Base-by-base conservation (phyloP, 805 yeast species). In the Kodamaea leandrae region DNA sequence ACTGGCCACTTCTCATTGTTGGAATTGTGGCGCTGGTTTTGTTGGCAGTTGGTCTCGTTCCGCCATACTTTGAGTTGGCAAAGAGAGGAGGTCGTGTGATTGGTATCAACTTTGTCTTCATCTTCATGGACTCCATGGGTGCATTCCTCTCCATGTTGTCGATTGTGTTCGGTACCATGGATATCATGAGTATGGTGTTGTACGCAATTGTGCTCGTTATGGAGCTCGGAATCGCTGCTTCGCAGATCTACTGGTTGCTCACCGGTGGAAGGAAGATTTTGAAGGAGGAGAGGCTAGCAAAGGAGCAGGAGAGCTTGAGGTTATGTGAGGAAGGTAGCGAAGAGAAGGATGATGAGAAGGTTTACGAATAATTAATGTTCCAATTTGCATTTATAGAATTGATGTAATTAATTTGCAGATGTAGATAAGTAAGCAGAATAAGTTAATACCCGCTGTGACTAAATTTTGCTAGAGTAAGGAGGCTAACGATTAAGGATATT, bases 31-130 rank as follows among this genome's bases (percentile, higher is more conserved):
- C 97, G 0, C 78, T 93, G 1, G 68, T 90, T 0, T 57, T 86
- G 14, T 65, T 91, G 6, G 93, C 85, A 0, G 56, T 75, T 2
- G 98, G 98, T 0, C 69, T 91, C 25, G 48, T 91, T 0, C 97
- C 97, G 0, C 96, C 97, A 4, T 91, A 90, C 58, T 80, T 79
- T 51, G 97, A 91, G 58, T 64, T 91, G 18, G 75, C 80, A 23
- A 86, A 87, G 54, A 72, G 96, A 48, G 61, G 77, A 38, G 97
- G 97, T 1, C 66, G 84, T 25, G 97, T 91, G 2, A 80, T 89
- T 3, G 98, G 98, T 0, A 83, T 91, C 54, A 89, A 89, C 57
- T 89, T 91, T 54, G 50, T 84, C 2, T 91, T 91, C 48, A 68
- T 91, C 43, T 53, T 72, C 4, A 64, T 90, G 64, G 97, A 91